Conservation (phyloP, 306 rosid species). For the Delonix regia region DNA sequence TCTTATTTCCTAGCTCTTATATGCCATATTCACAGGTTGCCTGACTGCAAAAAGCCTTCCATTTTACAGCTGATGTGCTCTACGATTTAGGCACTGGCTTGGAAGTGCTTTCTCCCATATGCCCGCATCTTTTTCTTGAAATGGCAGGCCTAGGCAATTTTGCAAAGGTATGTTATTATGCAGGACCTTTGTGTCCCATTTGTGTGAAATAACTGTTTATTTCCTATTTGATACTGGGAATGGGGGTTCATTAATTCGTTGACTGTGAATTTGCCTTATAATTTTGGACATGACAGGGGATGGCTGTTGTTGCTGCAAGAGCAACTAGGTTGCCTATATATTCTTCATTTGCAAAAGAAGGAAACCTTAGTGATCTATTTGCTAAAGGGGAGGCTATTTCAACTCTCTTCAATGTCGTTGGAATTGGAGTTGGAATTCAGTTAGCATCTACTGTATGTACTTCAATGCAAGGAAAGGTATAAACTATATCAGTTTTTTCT, state of each 20-base stretch:
- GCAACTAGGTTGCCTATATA: slow-evolving; percentile 99
- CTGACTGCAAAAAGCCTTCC: slow-evolving; percentile 33
- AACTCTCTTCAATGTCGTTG: slow-evolving; percentile 88
- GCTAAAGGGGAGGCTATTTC: slow-evolving; percentile 99
- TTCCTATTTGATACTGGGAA: background rate
- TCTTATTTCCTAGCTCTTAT: background rate
- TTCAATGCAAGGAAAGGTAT: slow-evolving; percentile 93
- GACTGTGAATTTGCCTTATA: slow-evolving; percentile 24
- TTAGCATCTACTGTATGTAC: slow-evolving; percentile 94
- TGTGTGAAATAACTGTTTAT: background rate
- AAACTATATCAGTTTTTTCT: slow-evolving; percentile 24
- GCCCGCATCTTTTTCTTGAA: slow-evolving; percentile 95
- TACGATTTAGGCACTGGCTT: slow-evolving; percentile 91
- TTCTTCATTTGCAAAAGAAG: slow-evolving; percentile 97
- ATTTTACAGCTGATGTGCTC: slow-evolving; percentile 86
- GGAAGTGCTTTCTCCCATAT: slow-evolving; percentile 95
- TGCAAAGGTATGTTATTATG: slow-evolving; percentile 62
- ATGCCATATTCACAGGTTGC: slow-evolving; percentile 28
- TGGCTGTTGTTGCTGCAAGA: slow-evolving; percentile 98
- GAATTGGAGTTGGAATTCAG: slow-evolving; percentile 89
- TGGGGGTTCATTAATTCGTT: background rate
- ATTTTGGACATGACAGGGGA: slow-evolving; percentile 66
- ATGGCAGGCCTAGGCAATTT: slow-evolving; percentile 96
- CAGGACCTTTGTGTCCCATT: slow-evolving; percentile 5
- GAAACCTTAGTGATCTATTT: slow-evolving; percentile 96